Base-by-base conservation (phyloP, 2,329 filamentous ascomycete genomes). In the Cercospora janseana region DNA sequence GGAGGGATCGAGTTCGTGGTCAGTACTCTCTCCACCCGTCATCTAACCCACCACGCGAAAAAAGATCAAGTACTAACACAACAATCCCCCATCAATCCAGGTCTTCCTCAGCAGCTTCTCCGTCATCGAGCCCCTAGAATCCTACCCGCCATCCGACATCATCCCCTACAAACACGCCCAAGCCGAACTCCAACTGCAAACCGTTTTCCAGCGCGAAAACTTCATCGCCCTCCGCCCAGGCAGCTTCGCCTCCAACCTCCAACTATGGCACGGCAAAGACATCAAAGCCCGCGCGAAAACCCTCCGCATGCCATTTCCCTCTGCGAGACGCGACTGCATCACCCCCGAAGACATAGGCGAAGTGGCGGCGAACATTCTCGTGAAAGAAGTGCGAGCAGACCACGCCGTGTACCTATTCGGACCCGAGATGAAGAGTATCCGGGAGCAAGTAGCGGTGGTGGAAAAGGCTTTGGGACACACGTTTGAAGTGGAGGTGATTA, bases 281-380 rank as follows among this genome's bases (percentile, higher is more conserved):
- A 65, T 74, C 12, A 21, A 51, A 3, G 56, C 50, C 0, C n/a
- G n/a, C n/a, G n/a, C n/a, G n/a, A 68, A 65, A 0, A 60, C 70
- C 7, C 66, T 73, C 10, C 64, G 62, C 28, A 31, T 72, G 2
- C 57, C 59, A 6, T 56, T 58, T 7, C 64, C 68, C 0, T 56
- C 67, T 4, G 63, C 62, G 8, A 47, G 54, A 32, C 60, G 66
- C 10, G 75, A 79, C 55, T 67, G 56, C 16, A 71, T 78, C 41
- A 58, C 69, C 0, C 70, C 72, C 0, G 60, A 60, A 2, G 75
- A 78, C 55, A 76, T 79, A 32, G 76, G 76, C 8, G 56, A 61
- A 15, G 75, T 75, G 2, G 58, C 58, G 23, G 75, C 72, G 3
- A 63, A 55, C 0, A 58, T 76, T 6, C 63, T 77, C 2, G 69